phyloP scores from a whole-genome alignment of 148 eudicot genomes.

The Arbutus unedo region DNA sequence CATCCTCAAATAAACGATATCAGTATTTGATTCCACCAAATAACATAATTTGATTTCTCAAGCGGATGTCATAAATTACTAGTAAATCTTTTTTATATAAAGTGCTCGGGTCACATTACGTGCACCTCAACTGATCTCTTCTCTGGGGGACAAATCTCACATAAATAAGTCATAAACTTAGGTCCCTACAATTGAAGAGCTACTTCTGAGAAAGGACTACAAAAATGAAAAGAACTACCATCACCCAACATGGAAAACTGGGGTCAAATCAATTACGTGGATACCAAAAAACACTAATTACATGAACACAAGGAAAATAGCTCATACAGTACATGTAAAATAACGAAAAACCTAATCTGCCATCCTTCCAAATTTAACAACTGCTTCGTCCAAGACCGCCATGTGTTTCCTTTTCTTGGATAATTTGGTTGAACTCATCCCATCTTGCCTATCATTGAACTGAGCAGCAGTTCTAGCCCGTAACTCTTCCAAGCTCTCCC shows the following conservation, averaged over 20 bases:
- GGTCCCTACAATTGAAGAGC: neutral
- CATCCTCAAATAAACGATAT: too few relatives aligned
- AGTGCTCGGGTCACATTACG: too few relatives aligned
- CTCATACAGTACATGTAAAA: neutral
- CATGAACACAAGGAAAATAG: neutral
- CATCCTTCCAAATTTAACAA: conserved; percentile 31
- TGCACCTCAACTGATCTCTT: too few relatives aligned
- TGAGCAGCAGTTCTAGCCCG: conserved; percentile 88
- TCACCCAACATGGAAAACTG: conserved; percentile 21
- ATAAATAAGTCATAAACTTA: too few relatives aligned
- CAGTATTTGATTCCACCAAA: too few relatives aligned
- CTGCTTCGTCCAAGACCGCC: conserved; percentile 36
- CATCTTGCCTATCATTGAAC: conserved; percentile 50
- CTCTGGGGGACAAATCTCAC: too few relatives aligned
- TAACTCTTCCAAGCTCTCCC: conserved; percentile 85
- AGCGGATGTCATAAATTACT: too few relatives aligned
- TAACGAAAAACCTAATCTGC: conserved; percentile 14
- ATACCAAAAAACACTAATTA: neutral
- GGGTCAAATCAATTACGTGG: neutral
- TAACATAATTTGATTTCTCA: too few relatives aligned
- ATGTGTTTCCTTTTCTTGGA: conserved; percentile 62
- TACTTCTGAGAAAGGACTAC: neutral
- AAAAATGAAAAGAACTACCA: neutral
- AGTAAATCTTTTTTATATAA: too few relatives aligned
- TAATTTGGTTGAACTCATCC: conserved; percentile 37